Base-by-base conservation (phyloP, 2,329 filamentous ascomycete species). In the Cladobotryum protrusum region DNA sequence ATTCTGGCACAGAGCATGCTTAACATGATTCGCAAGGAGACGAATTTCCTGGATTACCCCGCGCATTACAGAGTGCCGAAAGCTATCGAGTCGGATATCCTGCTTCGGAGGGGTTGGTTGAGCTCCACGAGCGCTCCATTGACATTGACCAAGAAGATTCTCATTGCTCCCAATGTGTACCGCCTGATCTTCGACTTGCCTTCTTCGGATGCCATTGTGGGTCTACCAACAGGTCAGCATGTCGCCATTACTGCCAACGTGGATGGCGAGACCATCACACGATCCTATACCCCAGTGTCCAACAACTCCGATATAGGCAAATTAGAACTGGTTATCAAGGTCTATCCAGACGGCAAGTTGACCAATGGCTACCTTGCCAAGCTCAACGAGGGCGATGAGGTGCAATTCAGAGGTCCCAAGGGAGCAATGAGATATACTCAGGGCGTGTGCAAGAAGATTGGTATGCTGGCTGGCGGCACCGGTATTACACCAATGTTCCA, bases 191-290 rank as follows among this genome's bases (percentile, higher is more conserved):
- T 81, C 36, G 61, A 67, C 20, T 67, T 81, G 2, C 78, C 78
- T 1, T 66, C 64, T 0, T 55, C 63, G 1, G 57, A 60, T 8
- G 68, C 70, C 2, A 65, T 78, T 0, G 68, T 81, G 2, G 78
- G 78, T 2, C 67, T 82, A 8, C 79, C 79, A 0, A 77, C 74
- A 7, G 78, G 79, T 5, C 78, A 82, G 57, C 78, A 82, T 54
- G 70, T 82, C 4, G 69, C 76, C 40, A 75, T 82, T 51, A 71
- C 71, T 48, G 74, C 74, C 2, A 63, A 61, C 2, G 59, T 80
- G 11, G 65, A 74, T 37, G 74, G 72, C 5, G 63, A 74, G 52
- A 57, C 63, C 0, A 70, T 82, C 8, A 63, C 67, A 2, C 67
- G 78, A 5, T 79, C 77, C 1, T 82, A 82, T 57, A 82, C 78